Conservation (phyloP, 805 yeast species). For the Candida argentea region DNA sequence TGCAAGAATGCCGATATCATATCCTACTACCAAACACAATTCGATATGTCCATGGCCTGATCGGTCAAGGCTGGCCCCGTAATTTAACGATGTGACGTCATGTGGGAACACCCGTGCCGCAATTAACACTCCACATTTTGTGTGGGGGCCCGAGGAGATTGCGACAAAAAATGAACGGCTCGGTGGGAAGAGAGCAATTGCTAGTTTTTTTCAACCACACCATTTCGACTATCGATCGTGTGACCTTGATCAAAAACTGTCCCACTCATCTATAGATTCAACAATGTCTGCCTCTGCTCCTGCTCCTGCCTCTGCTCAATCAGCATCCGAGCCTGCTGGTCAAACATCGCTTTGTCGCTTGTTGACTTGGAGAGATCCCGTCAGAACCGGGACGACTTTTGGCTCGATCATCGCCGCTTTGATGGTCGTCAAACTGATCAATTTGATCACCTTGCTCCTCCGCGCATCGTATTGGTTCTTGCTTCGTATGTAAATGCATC, state of each 20-base stretch:
- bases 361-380: constrained; percentile 70
- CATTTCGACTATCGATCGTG: constrained; percentile 1
- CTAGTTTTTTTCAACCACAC: constrained; percentile 1
- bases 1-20: no score
- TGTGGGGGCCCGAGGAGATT: no score
- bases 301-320: constrained; percentile 2
- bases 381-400: constrained; percentile 65
- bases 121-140: no score
- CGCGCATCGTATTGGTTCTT: constrained; percentile 51
- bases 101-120: no score
- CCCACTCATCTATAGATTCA: not conserved
- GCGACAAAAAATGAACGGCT: not conserved
- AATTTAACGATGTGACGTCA: no score
- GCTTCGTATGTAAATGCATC: constrained; percentile 18
- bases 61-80: no score
- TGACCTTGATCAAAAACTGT: constrained; percentile 1
- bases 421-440: constrained; percentile 51
- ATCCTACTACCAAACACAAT: no score
- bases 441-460: constrained; percentile 51
- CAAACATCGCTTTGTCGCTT: constrained; percentile 19
- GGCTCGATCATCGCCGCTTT: constrained; percentile 50
- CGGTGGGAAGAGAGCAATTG: not conserved
- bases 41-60: no score
- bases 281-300: constrained; percentile 1
- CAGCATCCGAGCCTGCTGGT: no score